Base-by-base conservation (phyloP, 805 yeast genomes). In the Starmerella sirachaensis region DNA sequence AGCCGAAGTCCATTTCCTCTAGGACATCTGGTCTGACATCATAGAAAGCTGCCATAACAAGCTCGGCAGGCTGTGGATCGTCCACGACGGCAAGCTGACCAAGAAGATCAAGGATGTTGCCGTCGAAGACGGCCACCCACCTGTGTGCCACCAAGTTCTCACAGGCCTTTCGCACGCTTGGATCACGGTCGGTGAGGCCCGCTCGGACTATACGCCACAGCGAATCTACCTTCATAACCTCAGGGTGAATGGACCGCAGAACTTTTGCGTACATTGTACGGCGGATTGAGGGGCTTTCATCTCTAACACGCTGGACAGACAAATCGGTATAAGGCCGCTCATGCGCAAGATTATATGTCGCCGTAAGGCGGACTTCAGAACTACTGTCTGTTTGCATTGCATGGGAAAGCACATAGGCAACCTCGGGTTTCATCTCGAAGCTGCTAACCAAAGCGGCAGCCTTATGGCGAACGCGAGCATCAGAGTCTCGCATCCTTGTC, bases 101-200 rank as follows among this genome's bases (percentile, higher is more conserved):
- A 25, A 88, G 59, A 25, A 88, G 65, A 35, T 74, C 83, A 34
- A 77, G 60, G 12, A 88, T 61, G 56, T 84, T 86, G 45, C 78
- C 76, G 45, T 78, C 68, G 14, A 77, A 69, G 5, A 69, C 63
- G 18, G 70, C 70, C 35, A 80, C 66, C 97, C 97, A 91, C 30
- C 68, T 68, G 19, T 63, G 60, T 2, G 81, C 68, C 31, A 91
- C 65, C 74, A 85, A 69, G 45, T 72, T 70, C 1, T 68, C 59
- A 5, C 94, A 84, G 0, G 94, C 88, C 19, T 62, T 63, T 46
- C 73, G 63, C 1, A 91, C 96, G 5, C 65, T 48, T 4, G 67
- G 73, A 46, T 86, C 95, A 47, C 96, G 71, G 58, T 88, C 98
- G 44, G 73, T 74, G 35, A 88, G 65, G 3, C 98, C 97, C 84